Evolutionary conservation across 352 stramenopile genomes (phyloP), one percentile per base, ranked within the genome.

Genomic region (Globisporangium takayamanum): DNA sequence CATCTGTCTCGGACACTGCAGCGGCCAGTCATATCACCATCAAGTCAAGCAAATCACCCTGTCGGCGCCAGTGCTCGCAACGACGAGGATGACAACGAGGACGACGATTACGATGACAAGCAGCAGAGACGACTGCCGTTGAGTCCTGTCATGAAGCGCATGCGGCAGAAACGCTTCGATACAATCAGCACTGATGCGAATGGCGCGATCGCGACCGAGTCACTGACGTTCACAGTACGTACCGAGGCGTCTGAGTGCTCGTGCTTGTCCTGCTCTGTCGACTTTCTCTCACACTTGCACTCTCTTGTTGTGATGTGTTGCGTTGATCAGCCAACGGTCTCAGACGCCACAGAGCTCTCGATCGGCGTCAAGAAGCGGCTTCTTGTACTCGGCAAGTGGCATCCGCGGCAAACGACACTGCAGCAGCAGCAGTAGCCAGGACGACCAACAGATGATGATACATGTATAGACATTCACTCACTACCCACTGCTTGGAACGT

Each of bases 341-440:
- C 64, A 8, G 79, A 89, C 7, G 73, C 74, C 2, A 71, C 72
- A 20, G 60, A 70, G 50, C 71, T 89, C 20, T 78, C 76, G 0
- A 68, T 86, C 8, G 66, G 77, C 14, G 76, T 89, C 42, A 84
- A 82, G 59, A 84, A 85, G 64, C 74, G 79, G 7, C 50, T 87
- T 16, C 37, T 83, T 4, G 52, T 86, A 30, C 68, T 87, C 14
- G 73, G 78, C 15, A 76, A 78, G 51, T 84, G 76, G 74, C 39
- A 62, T 18, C 46, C 58, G 28, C 37, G 26, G 5, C 50, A 63
- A 28, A 55, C 14, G 4, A 36, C 44, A 18, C 18, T 48, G 16
- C 44, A 48, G 44, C 10, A 48, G 44, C 10, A 46, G 41, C 16
- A 46, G 41, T 14, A 46, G 16, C 11, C 5, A 5, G 41, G 5